These are phyloP conservation scores for Mycena metata DNA, from an alignment of 768 basidiomycete genomes.

Conservation along the genomic window DNA sequence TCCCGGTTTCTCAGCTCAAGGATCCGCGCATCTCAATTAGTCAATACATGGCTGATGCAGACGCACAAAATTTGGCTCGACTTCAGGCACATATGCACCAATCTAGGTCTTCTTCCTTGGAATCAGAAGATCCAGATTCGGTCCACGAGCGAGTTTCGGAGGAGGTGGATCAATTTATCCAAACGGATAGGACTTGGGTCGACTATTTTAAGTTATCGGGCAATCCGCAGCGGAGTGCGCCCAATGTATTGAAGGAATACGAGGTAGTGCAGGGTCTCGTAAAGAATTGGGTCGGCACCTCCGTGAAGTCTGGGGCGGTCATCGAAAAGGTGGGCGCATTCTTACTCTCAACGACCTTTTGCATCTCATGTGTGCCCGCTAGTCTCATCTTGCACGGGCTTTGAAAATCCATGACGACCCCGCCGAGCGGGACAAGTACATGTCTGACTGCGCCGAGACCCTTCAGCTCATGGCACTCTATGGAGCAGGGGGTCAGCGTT, in stretches of 20 bases:
- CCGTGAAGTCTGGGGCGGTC: slow-evolving; percentile 55
- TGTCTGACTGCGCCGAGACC: slow-evolving; percentile 64
- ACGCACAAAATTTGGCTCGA: not conserved
- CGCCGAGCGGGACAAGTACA: slow-evolving; percentile 52
- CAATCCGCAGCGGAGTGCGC: slow-evolving; percentile 55
- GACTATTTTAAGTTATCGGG: slow-evolving; percentile 58
- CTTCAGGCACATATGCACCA: slow-evolving; percentile 9
- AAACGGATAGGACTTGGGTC: slow-evolving; percentile 59
- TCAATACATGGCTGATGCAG: not conserved
- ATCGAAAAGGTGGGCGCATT: slow-evolving; percentile 61
- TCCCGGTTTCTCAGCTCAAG: not conserved
- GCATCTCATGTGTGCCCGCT: slow-evolving; percentile 4
- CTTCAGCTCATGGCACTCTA: slow-evolving; percentile 66
- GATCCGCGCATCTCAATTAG: not conserved
- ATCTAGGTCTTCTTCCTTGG: slow-evolving; percentile 48
- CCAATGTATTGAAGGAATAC: slow-evolving; percentile 64
- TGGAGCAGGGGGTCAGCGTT: slow-evolving; percentile 65
- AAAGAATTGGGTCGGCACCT: slow-evolving; percentile 58
- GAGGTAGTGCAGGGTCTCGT: slow-evolving; percentile 64
- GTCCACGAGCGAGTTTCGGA: slow-evolving; percentile 57
- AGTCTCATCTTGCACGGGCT: slow-evolving; percentile 69
- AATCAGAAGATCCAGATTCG: slow-evolving; percentile 53
- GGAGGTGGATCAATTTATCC: slow-evolving; percentile 59
- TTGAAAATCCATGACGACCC: slow-evolving; percentile 56
- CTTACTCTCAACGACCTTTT: not conserved